Evolutionary conservation across 2,329 filamentous ascomycete genomes (phyloP), one percentile per base, ranked within the genome.

Genomic region (Arthroderma sp.): DNA sequence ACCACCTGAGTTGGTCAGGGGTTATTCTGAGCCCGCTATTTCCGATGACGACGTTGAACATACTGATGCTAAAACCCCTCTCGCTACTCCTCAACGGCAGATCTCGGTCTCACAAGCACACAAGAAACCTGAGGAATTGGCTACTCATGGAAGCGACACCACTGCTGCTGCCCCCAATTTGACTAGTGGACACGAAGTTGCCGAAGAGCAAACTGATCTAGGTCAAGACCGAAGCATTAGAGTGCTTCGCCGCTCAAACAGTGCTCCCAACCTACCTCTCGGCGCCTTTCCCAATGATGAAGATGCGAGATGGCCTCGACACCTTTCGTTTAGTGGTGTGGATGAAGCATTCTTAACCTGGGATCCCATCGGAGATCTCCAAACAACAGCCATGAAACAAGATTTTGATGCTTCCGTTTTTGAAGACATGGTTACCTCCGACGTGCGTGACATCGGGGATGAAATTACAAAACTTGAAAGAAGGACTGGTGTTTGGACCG

Each of bases 241-340:
- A n/a, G 9, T 50, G 36, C 54, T 67, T 31, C 62, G 59, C 11
- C 62, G 63, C 28, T 56, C 62, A 4, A 63, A 61, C 46, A 69
- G 66, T 44, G 58, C 54, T 38, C 48, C 53, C 43, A 56, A 58
- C n/a, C 48, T 64, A 27, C 45, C 45, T 8, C 32, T 43, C 4
- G 52, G 58, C 27, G 48, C 49, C 15, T 45, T 51, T 9, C 42
- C 46, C 9, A 44, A 54, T 6, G 50, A 53, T 28, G 48, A 49
- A 31, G 56, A 63, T 38, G 51, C 57, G 30, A 53, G 58, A 15
- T 68, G 62, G 51, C 58, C 63, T 8, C 61, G 68, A 5, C 66
- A 65, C 48, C 50, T 70, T 41, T 71, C 68, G 1, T 71, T 70
- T 49, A 70, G 66, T 50, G 60, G 60, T n/a, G 64, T 70, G 22